Percentiles rank a stretch among this genome's conserved stretches.
Conservation (phyloP, 2,329 filamentous ascomycete species). For the Verticillium tricorpus region DNA sequence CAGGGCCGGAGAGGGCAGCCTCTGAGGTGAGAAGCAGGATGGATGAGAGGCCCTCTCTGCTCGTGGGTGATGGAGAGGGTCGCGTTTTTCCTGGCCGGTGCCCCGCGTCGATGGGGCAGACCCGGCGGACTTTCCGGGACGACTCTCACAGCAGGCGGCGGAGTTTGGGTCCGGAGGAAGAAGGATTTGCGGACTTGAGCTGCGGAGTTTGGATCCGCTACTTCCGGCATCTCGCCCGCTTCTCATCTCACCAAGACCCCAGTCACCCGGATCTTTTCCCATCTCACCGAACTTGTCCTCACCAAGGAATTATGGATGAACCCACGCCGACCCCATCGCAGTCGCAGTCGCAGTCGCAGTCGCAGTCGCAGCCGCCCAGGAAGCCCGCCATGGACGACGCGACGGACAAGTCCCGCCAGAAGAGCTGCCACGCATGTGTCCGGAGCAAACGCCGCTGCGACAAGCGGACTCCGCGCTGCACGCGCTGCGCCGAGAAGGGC, state of each 20-base stretch:
- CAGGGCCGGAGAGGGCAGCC: no score
- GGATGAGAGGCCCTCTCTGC: no score
- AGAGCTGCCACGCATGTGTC: conserved; percentile 44
- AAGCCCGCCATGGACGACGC: neutral
- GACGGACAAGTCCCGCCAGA: conserved; percentile 25
- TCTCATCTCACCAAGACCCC: neutral
- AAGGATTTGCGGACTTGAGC: neutral
- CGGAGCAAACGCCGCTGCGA: conserved; percentile 41
- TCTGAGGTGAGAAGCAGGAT: no score
- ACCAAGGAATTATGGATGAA: neutral
- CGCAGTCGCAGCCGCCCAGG: neutral
- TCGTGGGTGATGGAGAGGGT: no score
- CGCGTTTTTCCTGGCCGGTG: neutral
- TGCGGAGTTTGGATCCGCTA: neutral
- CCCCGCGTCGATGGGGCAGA: neutral
- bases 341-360: neutral
- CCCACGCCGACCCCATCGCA: neutral
- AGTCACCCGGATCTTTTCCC: neutral
- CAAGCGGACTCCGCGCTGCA: conserved; percentile 35
- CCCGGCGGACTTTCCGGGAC: neutral
- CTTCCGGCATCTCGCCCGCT: neutral
- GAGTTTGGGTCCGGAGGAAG: neutral
- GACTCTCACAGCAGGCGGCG: neutral
- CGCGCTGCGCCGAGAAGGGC: conserved; percentile 34
- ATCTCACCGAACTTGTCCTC: neutral